A percentile compares a stretch with the other conserved stretches of the same genome.
These are phyloP conservation scores for Candida railenensis DNA, from an alignment of 805 yeast genomes.

Conservation along the genomic window DNA sequence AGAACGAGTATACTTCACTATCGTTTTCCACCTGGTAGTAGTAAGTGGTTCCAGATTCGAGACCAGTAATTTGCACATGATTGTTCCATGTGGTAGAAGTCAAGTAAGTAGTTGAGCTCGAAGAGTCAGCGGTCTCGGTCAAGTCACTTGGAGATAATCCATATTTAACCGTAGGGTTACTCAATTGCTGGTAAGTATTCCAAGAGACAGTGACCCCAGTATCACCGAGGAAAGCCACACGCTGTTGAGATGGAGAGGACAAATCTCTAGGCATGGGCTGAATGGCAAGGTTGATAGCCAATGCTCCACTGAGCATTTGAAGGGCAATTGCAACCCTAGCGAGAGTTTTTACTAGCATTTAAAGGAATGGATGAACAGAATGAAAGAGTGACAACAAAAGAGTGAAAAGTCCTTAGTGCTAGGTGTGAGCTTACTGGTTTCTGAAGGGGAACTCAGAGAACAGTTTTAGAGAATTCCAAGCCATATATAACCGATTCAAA, in stretches of 20 bases:
- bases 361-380: neutral
- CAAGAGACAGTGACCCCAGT: constrained; percentile 13
- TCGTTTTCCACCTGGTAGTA: constrained; percentile 12
- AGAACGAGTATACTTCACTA: constrained; percentile 8
- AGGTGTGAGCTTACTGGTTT: neutral
- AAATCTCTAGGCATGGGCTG: constrained; percentile 2
- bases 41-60: constrained; percentile 13
- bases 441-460: neutral
- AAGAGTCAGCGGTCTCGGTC: constrained; percentile 9
- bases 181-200: constrained; percentile 11
- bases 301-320: neutral
- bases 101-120: constrained; percentile 11
- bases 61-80: constrained; percentile 12
- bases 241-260: constrained; percentile 10
- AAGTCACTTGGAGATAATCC: constrained; percentile 8
- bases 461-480: neutral
- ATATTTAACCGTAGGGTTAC: constrained; percentile 10
- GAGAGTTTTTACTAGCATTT: neutral
- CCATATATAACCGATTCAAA: neutral
- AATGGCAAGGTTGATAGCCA: neutral
- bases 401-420: neutral
- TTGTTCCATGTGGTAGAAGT: constrained; percentile 15
- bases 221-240: constrained; percentile 11
- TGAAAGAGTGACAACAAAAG: neutral
- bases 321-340: constrained; percentile 1